Conservation (phyloP, 1,139 yeast species). For the Suhomyces atakaporum region DNA sequence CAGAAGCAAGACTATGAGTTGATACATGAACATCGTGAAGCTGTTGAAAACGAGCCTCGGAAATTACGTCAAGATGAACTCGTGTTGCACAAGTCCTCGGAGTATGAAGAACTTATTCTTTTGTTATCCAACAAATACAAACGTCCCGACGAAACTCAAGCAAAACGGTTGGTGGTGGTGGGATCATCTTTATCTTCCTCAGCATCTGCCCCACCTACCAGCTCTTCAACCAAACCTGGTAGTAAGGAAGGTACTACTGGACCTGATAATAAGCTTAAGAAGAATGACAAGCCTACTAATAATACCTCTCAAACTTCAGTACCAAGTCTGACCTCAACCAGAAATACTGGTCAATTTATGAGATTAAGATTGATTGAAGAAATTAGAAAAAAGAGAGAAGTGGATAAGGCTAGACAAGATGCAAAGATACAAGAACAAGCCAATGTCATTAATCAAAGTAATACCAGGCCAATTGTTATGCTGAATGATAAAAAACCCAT, state of each 20-base stretch:
- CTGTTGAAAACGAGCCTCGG: slow-evolving; percentile 44
- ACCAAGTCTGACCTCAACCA: slow-evolving; percentile 20
- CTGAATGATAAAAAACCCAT: slow-evolving; percentile 14
- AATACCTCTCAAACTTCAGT: slow-evolving; percentile 19
- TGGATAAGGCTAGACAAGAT: slow-evolving; percentile 47
- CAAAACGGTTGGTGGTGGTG: slow-evolving; percentile 44
- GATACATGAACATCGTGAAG: slow-evolving; percentile 48
- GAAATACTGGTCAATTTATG: slow-evolving; percentile 49
- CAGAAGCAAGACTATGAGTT: slow-evolving; percentile 36
- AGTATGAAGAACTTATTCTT: slow-evolving; percentile 87
- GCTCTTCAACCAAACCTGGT: slow-evolving; percentile 20
- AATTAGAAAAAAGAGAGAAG: slow-evolving; percentile 46
- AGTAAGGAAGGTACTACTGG: slow-evolving; percentile 19
- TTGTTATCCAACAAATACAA: slow-evolving; percentile 45
- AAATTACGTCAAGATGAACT: slow-evolving; percentile 50
- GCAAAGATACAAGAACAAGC: slow-evolving; percentile 37
- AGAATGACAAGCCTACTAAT: slow-evolving; percentile 23
- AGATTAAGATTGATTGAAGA: slow-evolving; percentile 50
- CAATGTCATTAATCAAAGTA: slow-evolving; percentile 21
- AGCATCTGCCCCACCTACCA: slow-evolving; percentile 21
- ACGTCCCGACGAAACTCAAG: slow-evolving; percentile 40
- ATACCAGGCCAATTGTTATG: slow-evolving; percentile 20
- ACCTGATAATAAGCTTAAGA: slow-evolving; percentile 28
- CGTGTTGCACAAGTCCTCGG: slow-evolving; percentile 70
- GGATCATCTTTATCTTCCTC: slow-evolving; percentile 30